Percentiles rank a stretch among this genome's conserved stretches.
Conservation (phyloP, 1,284 basidiomycete species). For the Papiliotrema fonsecae region DNA sequence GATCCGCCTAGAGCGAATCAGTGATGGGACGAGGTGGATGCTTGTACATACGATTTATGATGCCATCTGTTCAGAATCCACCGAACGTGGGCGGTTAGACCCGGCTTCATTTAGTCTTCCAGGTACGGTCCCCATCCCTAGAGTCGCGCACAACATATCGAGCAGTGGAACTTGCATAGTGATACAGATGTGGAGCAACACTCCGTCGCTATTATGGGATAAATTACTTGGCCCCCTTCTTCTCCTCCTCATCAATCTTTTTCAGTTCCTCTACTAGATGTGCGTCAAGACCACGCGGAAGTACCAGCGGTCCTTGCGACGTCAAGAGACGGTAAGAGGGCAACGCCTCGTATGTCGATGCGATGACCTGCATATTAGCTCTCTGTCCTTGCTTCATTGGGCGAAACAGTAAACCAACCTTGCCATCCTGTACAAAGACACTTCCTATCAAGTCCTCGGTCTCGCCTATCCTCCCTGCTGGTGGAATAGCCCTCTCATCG, state of each 20-base stretch:
- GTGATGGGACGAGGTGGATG: neutral
- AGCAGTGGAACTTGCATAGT: too few relatives aligned
- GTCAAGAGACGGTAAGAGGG: slow-evolving; percentile 45
- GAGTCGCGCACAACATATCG: too few relatives aligned
- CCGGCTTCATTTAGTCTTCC: too few relatives aligned
- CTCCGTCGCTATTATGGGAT: too few relatives aligned
- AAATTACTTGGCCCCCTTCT: neutral
- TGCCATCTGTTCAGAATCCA: too few relatives aligned
- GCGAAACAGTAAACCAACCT: slow-evolving; percentile 23
- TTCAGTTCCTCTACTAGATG: slow-evolving; percentile 31
- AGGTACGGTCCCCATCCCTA: too few relatives aligned
- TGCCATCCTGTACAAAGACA: slow-evolving; percentile 44
- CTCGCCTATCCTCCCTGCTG: slow-evolving; percentile 46
- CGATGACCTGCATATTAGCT: slow-evolving; percentile 23
- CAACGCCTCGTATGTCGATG: slow-evolving; percentile 40
- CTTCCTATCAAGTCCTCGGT: slow-evolving; percentile 46
- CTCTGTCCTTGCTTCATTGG: neutral
- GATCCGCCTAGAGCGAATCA: slow-evolving; percentile 5
- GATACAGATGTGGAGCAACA: too few relatives aligned
- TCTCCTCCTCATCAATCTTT: slow-evolving; percentile 28
- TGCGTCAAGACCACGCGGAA: slow-evolving; percentile 41
- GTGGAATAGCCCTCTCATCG: slow-evolving; percentile 43
- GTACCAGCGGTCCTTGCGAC: slow-evolving; percentile 33
- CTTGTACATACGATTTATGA: neutral
- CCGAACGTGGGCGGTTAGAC: too few relatives aligned